Evolutionary conservation across 352 stramenopile genomes (phyloP), one percentile per base, ranked within the genome.

Genomic region (Globisporangium megalacanthum): DNA sequence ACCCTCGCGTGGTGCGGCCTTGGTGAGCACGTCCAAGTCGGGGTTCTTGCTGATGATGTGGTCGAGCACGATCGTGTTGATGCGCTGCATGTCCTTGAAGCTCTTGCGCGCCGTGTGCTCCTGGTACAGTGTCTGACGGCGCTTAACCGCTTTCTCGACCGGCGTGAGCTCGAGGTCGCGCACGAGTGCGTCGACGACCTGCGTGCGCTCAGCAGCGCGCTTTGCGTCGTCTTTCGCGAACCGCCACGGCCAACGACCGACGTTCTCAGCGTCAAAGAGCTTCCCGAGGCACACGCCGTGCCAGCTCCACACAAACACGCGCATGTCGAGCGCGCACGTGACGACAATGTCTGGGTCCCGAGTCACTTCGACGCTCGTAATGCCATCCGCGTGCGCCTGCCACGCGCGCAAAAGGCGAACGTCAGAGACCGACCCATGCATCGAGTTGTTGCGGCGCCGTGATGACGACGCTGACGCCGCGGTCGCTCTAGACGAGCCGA

Each of bases 251-350:
- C 62, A 81, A 0, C 54, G 45, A 0, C 69, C 72, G 9, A 73
- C 57, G 22, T 83, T 86, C 31, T 91, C 81, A 0, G 70, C 66
- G 15, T 86, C 79, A 56, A 88, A 89, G 2, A 89, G 56, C 42
- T 85, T 86, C 1, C 81, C 81, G 0, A 89, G 51, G 33, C 72
- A 84, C n/a, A 35, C 39, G 0, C 78, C 78, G 29, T 82, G 58
- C 81, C 81, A 91, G 44, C 77, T 73, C 81, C 78, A 91, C 5
- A 91, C 65, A 52, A 78, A 88, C 4, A 91, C 76, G 3, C 68
- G 64, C 69, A 83, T 86, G 52, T 91, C 81, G 45, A 88, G 54
- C 6, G 65, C 67, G 54, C 78, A 88, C 0, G 78, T 89, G 8
- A 88, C 55, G 1, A 89, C 19, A 39, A 91, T 76, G 35, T 88